Evolutionary conservation across 176 grass and related monocot genomes (phyloP), one percentile per base, ranked within the genome.

Genomic region (Guadua angustifolia): DNA sequence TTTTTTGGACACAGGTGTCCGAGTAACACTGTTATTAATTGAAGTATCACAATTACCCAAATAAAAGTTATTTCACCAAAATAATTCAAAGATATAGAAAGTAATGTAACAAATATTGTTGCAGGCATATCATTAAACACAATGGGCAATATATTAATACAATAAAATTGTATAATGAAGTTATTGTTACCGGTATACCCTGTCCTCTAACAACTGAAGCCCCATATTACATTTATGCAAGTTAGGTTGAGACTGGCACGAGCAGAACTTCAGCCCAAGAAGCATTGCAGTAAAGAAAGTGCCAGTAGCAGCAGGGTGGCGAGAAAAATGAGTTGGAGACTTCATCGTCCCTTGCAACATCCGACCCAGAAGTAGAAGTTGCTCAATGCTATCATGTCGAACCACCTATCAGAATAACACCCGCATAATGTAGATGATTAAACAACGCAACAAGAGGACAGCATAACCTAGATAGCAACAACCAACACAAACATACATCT

Each of bases 291-390:
- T 95, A 85, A 98, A 98, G 80, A 98, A 98, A 50, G 96, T 92
- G 69, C 96, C 93, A 18, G 93, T 88, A 79, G 96, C 96, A 66
- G 87, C 96, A 53, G 96, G 96, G 90, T 98, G 96, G 64, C 17
- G 87, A 95, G 96, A 98, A 88, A 98, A 98, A 82, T 93, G 91
- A 62, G 65, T 69, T 69, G 93, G 85, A 66, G 91, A 98, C 83
- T 95, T 98, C 96, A 98, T 98, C 35, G 85, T 98, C 84, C 96
- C 96, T 90, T 98, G 96, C 84, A 98, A 78, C 90, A 98, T 86
- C 66, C 96, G 91, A 65, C 90, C 92, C 67, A 98, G 74, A 89
- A 98, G 96, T 77, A 98, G 83, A 85, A 98, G 91, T 83, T 98
- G 96, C 74, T 95, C 96, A 60, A 98, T 94, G 68, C 96, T 98